These are phyloP conservation scores for Pseudogymnoascus sp. DNA, from an alignment of 2,329 filamentous ascomycete species.

Conservation along the genomic window DNA sequence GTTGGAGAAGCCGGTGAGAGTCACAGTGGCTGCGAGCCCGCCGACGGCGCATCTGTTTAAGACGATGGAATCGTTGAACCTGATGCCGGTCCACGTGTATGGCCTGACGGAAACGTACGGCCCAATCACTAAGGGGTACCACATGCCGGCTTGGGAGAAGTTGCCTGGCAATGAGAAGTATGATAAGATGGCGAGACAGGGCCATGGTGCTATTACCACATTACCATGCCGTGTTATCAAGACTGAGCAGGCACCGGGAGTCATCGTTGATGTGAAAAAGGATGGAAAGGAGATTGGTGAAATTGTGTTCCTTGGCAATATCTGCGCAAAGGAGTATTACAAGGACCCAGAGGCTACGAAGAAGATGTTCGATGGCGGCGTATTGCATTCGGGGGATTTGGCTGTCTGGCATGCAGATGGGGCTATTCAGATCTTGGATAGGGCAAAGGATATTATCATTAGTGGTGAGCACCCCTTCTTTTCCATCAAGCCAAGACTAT, in stretches of 20 bases:
- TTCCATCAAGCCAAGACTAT: conserved; percentile 4
- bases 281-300: conserved; percentile 74
- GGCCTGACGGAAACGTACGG: conserved; percentile 87
- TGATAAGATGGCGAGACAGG: conserved; percentile 85
- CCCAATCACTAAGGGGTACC: conserved; percentile 89
- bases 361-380: conserved; percentile 82
- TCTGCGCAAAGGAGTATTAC: conserved; percentile 86
- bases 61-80: conserved; percentile 75
- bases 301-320: conserved; percentile 84
- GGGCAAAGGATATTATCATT: conserved; percentile 97
- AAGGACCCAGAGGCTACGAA: conserved; percentile 80
- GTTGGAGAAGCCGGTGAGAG: conserved; percentile 65
- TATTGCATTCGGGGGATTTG: conserved; percentile 81
- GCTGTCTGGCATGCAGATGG: conserved; percentile 92
- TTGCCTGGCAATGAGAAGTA: conserved; percentile 73
- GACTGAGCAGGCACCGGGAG: conserved; percentile 61
- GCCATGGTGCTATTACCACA: conserved; percentile 81
- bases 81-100: conserved; percentile 89
- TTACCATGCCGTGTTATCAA: conserved; percentile 78
- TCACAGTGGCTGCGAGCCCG: conserved; percentile 88
- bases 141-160: conserved; percentile 75
- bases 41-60: conserved; percentile 87
- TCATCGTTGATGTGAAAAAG: conserved; percentile 59
- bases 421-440: conserved; percentile 83
- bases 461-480: conserved; percentile 53